Base-by-base conservation (phyloP, 2,329 filamentous ascomycete species). In the Aureobasidium sp. region DNA sequence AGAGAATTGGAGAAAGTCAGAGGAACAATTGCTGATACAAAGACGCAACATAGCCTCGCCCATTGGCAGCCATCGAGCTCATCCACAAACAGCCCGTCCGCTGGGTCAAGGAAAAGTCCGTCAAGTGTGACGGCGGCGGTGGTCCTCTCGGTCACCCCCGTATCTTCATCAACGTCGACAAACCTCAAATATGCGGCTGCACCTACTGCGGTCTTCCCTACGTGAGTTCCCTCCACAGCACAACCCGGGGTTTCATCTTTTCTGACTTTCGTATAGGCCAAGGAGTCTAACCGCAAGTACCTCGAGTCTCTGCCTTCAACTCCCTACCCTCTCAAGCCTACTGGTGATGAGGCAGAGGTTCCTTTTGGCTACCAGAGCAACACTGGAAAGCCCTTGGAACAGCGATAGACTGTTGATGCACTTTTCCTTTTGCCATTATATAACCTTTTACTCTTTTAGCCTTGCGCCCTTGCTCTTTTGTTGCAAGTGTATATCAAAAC, bases 111-210 rank as follows among this genome's bases (percentile, higher is more conserved):
- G 83, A 90, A 66, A 84, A 86, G 64, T 77, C 89, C 53, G 93
- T 95, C 57, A 86, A 86, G 48, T 99, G 94, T 74, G 92, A 97
- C 71, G 94, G 94, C 63, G 94, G 93, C 63, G 92, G 92, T 67
- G 94, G 93, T 49, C 88, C 92, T 36, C 79, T 90, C 61, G 94
- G 94, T 47, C 94, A 99, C 76, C 94, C 94, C 54, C 85, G 85
- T 71, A 88, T 99, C 77, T 99, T 91, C 75, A 99, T 99, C 84
- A 99, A 99, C 78, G 87, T 89, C 67, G 94, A 99, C 78, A 97
- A 97, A 82, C 90, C 94, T 45, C 87, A 97, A 80, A 96, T 99
- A 70, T 85, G 85, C 76, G 81, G 81, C 73, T 99, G 94, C 81
- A 87, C 83, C 71, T 99, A 99, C 80, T 99, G 94, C 74, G 94